phyloP scores from a whole-genome alignment of 2,329 filamentous ascomycete genomes.

The Delphinella strobiligena region DNA sequence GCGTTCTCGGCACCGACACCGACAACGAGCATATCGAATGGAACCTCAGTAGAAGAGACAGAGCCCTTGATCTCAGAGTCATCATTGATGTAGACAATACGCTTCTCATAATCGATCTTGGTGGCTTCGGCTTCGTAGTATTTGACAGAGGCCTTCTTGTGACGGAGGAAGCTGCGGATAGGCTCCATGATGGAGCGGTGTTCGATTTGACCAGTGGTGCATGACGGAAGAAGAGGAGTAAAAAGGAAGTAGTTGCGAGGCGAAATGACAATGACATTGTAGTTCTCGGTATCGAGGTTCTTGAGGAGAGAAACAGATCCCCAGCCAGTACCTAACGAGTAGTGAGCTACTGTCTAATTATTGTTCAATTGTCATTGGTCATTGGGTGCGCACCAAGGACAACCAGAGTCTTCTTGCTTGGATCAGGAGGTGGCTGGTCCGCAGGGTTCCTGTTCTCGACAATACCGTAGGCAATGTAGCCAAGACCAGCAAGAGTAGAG shows the following conservation, averaged over 20 bases:
- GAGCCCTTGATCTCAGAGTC: constrained; percentile 86
- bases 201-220: constrained; percentile 93
- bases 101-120: constrained; percentile 86
- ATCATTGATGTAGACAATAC: constrained; percentile 79
- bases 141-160: constrained; percentile 86
- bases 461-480: constrained; percentile 66
- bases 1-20: constrained; percentile 97
- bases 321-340: constrained; percentile 73
- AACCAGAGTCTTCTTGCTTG: constrained; percentile 91
- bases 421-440: constrained; percentile 68
- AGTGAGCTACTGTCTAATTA: constrained; percentile 13
- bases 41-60: constrained; percentile 71
- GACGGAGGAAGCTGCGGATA: constrained; percentile 85
- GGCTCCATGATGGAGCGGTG: constrained; percentile 99
- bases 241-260: constrained; percentile 99
- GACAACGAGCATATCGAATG: constrained; percentile 96
- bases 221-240: constrained; percentile 91
- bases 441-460: constrained; percentile 71
- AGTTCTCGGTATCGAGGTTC: constrained; percentile 97
- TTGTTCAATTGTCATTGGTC: not conserved
- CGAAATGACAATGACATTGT: constrained; percentile 96
- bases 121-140: constrained; percentile 97
- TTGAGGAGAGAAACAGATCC: constrained; percentile 91
- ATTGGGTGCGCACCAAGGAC: constrained; percentile 77
- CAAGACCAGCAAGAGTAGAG: constrained; percentile 55